Conservation (phyloP, 257 asterid genomes). For the Scutellaria minor region DNA sequence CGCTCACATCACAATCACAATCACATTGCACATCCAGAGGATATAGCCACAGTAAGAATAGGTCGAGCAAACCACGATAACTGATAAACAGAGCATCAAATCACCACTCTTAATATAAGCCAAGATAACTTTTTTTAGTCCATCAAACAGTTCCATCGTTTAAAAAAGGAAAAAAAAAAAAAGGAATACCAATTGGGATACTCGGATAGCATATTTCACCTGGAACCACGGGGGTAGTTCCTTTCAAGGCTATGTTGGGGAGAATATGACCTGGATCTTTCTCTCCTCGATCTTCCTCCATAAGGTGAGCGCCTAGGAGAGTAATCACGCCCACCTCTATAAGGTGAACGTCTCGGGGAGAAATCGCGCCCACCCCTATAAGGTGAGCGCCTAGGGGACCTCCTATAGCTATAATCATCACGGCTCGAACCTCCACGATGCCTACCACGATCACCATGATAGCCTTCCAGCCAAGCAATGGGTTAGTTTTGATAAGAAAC, state of each 20-base stretch:
- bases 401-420: conserved; percentile 79
- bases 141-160: background rate
- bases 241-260: conserved; percentile 50
- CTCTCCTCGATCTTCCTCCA: conserved; percentile 83
- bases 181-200: background rate
- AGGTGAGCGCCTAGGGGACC: conserved; percentile 77
- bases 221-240: conserved; percentile 65
- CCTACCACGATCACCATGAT: conserved; percentile 68
- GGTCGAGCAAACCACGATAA: conserved; percentile 20
- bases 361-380: conserved; percentile 61
- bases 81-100: conserved; percentile 21
- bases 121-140: background rate
- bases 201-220: conserved; percentile 45
- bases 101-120: conserved; percentile 14
- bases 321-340: conserved; percentile 55
- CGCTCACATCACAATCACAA: conserved; percentile 1
- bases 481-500: conserved; percentile 18
- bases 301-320: conserved; percentile 77
- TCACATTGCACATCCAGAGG: conserved; percentile 1
- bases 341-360: conserved; percentile 77
- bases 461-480: conserved; percentile 50
- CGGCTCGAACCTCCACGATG: conserved; percentile 75
- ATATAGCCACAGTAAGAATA: conserved; percentile 11
- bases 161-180: conserved; percentile 1
- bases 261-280: conserved; percentile 77